phyloP scores from a whole-genome alignment of 2,329 filamentous ascomycete species.

The Dactylonectria macrodidyma region DNA sequence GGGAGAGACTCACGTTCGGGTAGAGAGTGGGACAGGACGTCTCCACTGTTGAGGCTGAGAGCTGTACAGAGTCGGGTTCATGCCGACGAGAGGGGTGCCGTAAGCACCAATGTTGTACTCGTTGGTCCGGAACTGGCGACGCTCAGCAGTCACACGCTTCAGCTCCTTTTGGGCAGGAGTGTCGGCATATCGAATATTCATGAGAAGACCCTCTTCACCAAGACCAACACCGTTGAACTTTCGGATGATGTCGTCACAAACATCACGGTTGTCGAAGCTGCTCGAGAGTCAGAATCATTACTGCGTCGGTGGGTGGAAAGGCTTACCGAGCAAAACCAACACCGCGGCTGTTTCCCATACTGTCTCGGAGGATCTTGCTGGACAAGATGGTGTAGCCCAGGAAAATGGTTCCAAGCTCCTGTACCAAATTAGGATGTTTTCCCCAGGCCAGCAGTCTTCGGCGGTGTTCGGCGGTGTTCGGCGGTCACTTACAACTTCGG shows the following conservation, averaged over 20 bases:
- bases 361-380: constrained; percentile 94
- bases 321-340: constrained; percentile 95
- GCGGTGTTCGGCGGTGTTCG: too few species aligned
- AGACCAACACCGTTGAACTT: constrained; percentile 86
- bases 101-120: constrained; percentile 89
- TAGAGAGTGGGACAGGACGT: constrained; percentile 46
- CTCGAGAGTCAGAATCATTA: constrained; percentile 13
- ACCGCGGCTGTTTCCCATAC: constrained; percentile 92
- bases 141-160: constrained; percentile 95
- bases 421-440: constrained; percentile 31
- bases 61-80: constrained; percentile 59
- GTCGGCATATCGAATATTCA: constrained; percentile 97
- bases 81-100: constrained; percentile 72
- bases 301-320: background rate
- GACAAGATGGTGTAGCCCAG: constrained; percentile 87
- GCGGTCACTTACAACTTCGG: constrained; percentile 80
- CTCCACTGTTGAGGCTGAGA: constrained; percentile 57
- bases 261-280: constrained; percentile 90
- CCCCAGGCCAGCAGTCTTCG: background rate
- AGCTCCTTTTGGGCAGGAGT: constrained; percentile 97
- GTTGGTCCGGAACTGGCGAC: constrained; percentile 94
- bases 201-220: constrained; percentile 84
- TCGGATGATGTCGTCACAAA: constrained; percentile 91
- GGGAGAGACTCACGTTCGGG: constrained; percentile 49
- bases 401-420: constrained; percentile 86